phyloP scores from a whole-genome alignment of 2,329 filamentous ascomycete genomes.

The Huntiella bhutanensis region DNA sequence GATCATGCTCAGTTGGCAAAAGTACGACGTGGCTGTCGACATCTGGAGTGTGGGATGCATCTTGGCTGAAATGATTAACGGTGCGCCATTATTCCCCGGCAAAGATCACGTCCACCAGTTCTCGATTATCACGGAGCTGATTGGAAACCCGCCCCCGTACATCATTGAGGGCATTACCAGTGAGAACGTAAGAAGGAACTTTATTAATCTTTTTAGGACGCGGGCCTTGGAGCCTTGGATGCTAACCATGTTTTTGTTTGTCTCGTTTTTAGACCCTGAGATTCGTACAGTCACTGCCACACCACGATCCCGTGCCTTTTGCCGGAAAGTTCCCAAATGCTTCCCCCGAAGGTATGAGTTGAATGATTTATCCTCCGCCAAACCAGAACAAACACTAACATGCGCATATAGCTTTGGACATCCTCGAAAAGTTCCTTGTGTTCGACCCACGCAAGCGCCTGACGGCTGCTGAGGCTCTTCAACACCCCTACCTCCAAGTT shows the following conservation, averaged over 20 bases:
- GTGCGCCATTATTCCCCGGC: constrained; percentile 92
- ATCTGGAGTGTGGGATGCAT: constrained; percentile 99
- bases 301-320: constrained; percentile 77
- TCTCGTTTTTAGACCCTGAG: constrained; percentile 52
- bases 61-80: constrained; percentile 97
- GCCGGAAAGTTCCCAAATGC: constrained; percentile 88
- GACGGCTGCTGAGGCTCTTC: constrained; percentile 66
- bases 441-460: constrained; percentile 96
- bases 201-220: background rate
- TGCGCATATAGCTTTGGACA: constrained; percentile 51
- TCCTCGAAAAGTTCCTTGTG: constrained; percentile 91
- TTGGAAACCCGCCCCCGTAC: constrained; percentile 92
- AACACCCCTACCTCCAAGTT: constrained; percentile 82
- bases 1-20: constrained; percentile 99
- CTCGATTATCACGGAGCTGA: constrained; percentile 94
- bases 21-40: constrained; percentile 97
- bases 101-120: constrained; percentile 99
- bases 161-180: constrained; percentile 97
- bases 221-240: background rate
- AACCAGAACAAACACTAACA: background rate
- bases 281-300: constrained; percentile 93
- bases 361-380: background rate
- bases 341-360: constrained; percentile 53
- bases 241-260: background rate
- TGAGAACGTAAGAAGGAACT: constrained; percentile 54